A percentile compares a stretch with the other conserved stretches of the same genome.
These are phyloP conservation scores for Mycena floridula DNA, from an alignment of 768 basidiomycete genomes.

Conservation along the genomic window DNA sequence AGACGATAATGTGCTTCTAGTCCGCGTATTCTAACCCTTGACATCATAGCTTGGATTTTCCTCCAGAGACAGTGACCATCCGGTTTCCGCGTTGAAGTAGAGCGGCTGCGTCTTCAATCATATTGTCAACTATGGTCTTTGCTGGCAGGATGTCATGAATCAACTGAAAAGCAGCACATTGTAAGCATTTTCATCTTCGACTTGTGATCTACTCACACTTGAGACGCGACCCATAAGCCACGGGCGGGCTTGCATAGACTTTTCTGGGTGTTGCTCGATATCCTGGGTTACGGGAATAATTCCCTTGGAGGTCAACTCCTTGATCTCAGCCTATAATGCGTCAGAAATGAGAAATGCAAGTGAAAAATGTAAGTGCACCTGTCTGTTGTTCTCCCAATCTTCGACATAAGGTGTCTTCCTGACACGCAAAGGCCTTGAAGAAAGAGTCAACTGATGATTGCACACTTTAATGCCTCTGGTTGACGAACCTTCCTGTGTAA, in stretches of 20 bases:
- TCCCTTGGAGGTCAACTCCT: constrained; percentile 77
- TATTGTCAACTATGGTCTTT: constrained; percentile 74
- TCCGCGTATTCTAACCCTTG: no score
- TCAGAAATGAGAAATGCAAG: no score
- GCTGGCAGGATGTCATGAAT: constrained; percentile 78
- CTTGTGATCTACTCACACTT: constrained; percentile 20
- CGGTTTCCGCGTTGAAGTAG: constrained; percentile 36
- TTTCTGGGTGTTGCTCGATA: constrained; percentile 76
- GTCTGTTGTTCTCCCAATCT: constrained; percentile 79
- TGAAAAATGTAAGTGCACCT: no score
- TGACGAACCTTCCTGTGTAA: constrained; percentile 83
- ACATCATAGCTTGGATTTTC: constrained; percentile 20
- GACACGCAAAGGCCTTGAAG: constrained; percentile 85
- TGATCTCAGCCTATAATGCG: constrained; percentile 70
- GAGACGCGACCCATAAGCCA: constrained; percentile 88
- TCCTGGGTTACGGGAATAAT: constrained; percentile 71
- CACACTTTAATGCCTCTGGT: no score
- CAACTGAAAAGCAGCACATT: constrained; percentile 21
- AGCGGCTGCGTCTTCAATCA: constrained; percentile 57
- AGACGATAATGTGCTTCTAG: no score
- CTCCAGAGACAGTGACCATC: constrained; percentile 17
- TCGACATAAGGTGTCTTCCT: constrained; percentile 79
- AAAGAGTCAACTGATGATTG: no score
- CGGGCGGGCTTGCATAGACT: constrained; percentile 53
- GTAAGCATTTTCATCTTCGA: not conserved